These are phyloP conservation scores for Phoma herbarum DNA, from an alignment of 2,329 filamentous ascomycete genomes.

Conservation along the genomic window DNA sequence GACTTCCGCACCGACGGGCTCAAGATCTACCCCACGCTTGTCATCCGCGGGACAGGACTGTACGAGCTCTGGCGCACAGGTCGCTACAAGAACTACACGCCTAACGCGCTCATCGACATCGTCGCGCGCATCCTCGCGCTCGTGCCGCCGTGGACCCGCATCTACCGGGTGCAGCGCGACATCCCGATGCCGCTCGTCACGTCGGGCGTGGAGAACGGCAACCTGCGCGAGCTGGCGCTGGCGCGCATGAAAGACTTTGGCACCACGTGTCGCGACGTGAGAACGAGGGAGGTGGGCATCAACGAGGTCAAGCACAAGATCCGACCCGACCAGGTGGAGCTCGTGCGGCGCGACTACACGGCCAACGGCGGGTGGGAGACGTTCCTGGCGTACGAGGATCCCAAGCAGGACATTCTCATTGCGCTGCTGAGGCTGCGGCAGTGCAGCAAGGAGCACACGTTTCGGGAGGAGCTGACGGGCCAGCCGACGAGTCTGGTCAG, in stretches of 20 bases:
- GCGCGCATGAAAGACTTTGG: constrained; percentile 99
- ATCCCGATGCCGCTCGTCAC: constrained; percentile 99
- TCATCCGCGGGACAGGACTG: constrained; percentile 93
- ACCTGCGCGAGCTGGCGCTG: constrained; percentile 88
- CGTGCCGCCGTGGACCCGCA: constrained; percentile 96
- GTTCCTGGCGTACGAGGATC: constrained; percentile 96
- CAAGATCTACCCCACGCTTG: constrained; percentile 97
- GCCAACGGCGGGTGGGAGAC: constrained; percentile 99
- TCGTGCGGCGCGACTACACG: constrained; percentile 90
- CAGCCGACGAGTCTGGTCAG: constrained; percentile 93
- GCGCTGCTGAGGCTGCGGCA: constrained; percentile 87
- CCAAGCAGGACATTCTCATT: constrained; percentile 97
- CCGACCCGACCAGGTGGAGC: constrained; percentile 91
- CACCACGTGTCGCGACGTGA: constrained; percentile 93
- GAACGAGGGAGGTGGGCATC: constrained; percentile 95
- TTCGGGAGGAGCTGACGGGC: constrained; percentile 82
- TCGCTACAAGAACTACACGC: constrained; percentile 97
- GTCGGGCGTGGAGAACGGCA: constrained; percentile 96
- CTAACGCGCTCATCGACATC: constrained; percentile 93
- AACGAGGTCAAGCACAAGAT: constrained; percentile 99
- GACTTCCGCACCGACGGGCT: constrained; percentile 95
- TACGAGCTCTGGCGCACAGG: constrained; percentile 98
- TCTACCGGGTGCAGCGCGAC: constrained; percentile 97
- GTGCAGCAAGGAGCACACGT: constrained; percentile 91
- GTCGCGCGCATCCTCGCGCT: constrained; percentile 95